A percentile compares a stretch with the other conserved stretches of the same genome.
phyloP scores from a whole-genome alignment of 2,329 filamentous ascomycete species.

The Fusarium nanum region DNA sequence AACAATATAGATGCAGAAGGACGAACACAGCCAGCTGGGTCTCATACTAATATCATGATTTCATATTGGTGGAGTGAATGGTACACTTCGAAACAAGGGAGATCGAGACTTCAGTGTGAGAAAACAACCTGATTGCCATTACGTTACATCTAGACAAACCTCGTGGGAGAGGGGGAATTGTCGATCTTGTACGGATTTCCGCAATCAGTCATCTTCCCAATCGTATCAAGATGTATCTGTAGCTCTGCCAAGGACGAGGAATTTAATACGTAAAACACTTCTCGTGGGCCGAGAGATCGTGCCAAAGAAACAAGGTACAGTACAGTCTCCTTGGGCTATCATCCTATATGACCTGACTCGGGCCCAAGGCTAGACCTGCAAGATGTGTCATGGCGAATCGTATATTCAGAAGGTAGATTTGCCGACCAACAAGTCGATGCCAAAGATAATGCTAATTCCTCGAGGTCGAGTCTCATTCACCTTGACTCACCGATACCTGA shows the following conservation, averaged over 20 bases:
- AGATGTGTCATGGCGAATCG: neutral
- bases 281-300: neutral
- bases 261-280: conserved; percentile 1
- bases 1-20: neutral
- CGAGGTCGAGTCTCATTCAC: neutral
- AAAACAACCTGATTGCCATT: neutral
- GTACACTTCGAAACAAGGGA: neutral
- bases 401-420: neutral
- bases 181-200: neutral
- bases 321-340: neutral
- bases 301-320: neutral
- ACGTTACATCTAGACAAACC: neutral
- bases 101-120: neutral
- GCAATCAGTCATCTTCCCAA: neutral
- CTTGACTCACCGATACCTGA: conserved; percentile 1
- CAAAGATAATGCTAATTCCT: neutral
- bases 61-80: neutral
- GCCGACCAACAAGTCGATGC: neutral
- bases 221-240: neutral
- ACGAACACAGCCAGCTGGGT: neutral
- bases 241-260: neutral
- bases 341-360: neutral
- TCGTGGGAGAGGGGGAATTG: neutral
- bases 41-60: neutral
- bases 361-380: neutral